These are phyloP conservation scores for Annulohypoxylon nitens DNA, from an alignment of 495 filamentous ascomycete species.

Conservation along the genomic window DNA sequence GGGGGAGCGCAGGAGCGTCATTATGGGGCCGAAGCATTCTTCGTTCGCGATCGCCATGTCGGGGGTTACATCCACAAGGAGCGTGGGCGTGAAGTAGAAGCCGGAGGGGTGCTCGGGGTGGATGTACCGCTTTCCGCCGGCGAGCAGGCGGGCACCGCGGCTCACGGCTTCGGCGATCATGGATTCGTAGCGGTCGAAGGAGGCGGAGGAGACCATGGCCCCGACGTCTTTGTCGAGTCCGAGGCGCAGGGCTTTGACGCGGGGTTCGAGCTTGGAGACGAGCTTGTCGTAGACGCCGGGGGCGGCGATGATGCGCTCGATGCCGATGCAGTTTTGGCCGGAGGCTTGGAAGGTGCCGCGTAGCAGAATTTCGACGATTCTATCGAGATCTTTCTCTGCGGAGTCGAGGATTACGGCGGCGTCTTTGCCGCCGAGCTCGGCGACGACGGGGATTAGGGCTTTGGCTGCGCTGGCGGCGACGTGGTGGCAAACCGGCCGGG, in stretches of 20 bases:
- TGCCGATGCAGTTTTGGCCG: slow-evolving; percentile 98
- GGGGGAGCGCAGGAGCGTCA: slow-evolving; percentile 80
- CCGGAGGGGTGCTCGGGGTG: slow-evolving; percentile 80
- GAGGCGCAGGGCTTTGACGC: slow-evolving; percentile 77
- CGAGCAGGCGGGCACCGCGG: slow-evolving; percentile 82
- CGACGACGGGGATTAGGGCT: slow-evolving; percentile 81
- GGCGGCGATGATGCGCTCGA: slow-evolving; percentile 89
- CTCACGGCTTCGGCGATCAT: slow-evolving; percentile 82
- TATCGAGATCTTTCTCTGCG: slow-evolving; percentile 71
- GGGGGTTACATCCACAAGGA: slow-evolving; percentile 85
- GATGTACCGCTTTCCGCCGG: slow-evolving; percentile 77
- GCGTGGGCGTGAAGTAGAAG: slow-evolving; percentile 91
- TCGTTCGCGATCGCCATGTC: slow-evolving; percentile 87
- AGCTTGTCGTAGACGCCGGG: slow-evolving; percentile 80
- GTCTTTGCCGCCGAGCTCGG: slow-evolving; percentile 97
- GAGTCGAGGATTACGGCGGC: slow-evolving; percentile 92
- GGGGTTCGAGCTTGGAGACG: slow-evolving; percentile 74
- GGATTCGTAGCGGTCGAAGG: slow-evolving; percentile 75
- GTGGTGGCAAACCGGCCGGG: slow-evolving; percentile 84
- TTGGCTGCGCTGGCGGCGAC: slow-evolving; percentile 89
- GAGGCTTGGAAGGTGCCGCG: slow-evolving; percentile 94
- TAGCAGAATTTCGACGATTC: slow-evolving; percentile 84
- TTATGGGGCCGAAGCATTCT: slow-evolving; percentile 94
- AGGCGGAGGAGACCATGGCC: slow-evolving; percentile 84
- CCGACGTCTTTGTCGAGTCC: slow-evolving; percentile 80